Base-by-base conservation (phyloP, 2,329 filamentous ascomycete genomes). In the Hypoxylon sp. region DNA sequence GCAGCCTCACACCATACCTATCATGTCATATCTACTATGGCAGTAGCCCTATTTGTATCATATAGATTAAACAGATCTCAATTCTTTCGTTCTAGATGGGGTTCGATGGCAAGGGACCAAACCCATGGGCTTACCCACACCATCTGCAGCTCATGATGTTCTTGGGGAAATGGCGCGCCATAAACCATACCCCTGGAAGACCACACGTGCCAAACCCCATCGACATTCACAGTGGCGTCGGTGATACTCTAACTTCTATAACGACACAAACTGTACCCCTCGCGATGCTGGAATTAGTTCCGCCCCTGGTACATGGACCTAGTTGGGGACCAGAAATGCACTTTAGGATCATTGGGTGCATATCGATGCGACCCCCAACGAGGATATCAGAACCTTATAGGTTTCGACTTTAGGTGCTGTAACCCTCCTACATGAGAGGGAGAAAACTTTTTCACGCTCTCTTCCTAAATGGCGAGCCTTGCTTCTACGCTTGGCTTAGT, bases 331-430 rank as follows among this genome's bases (percentile, higher is more conserved):
- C 25, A 56, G 21, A 30, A 14, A 43, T 28, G 52, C 28, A 45
- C 23, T 32, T 45, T 45, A 25, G 52, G 25, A 41, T 30, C 36
- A 56, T 46, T 36, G 48, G 32, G 14, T 23, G 21, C 45, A 45
- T 11, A 45, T 50, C 28, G 13, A 51, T 46, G 30, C 21, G 30
- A 51, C 53, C 46, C 60, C 52, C 45, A 45, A 53, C 38, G n/a
- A 60, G 10, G 41, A 48, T 50, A 56, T 34, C 13, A 36, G 56
- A 68, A 70, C 61, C 59, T 61, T 65, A 63, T 55, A 65, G 30
- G 57, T 46, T 34, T 52, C 62, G 55, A 65, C 57, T 63, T 70
- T 61, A 70, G 68, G 65, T 68, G 52, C 55, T 63, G 36, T 48
- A 70, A 49, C 64, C 53, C 51, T 60, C 38, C 56, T 23, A 50